A percentile compares a stretch with the other conserved stretches of the same genome.
phyloP scores from a whole-genome alignment of 441 rosid genomes.

The Adansonia madagascariensis region DNA sequence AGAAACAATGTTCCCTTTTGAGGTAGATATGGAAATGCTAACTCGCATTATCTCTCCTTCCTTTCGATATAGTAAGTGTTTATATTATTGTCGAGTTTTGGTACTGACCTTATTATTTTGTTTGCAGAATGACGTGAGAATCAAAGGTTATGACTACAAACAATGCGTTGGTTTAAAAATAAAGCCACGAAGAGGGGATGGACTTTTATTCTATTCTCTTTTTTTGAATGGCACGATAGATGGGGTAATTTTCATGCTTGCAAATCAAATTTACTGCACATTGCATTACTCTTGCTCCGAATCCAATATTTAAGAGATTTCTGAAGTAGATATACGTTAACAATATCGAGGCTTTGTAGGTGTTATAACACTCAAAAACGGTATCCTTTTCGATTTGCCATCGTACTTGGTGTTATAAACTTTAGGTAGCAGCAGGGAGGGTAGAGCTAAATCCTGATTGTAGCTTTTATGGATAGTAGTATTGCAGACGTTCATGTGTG shows the following conservation, averaged over 20 bases:
- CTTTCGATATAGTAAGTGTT: background rate
- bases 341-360: background rate
- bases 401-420: background rate
- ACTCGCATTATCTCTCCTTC: constrained; percentile 7
- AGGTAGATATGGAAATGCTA: constrained; percentile 47
- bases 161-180: constrained; percentile 74
- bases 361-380: background rate
- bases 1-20: constrained; percentile 88
- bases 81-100: background rate
- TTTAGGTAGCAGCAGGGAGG: background rate
- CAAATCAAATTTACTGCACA: background rate
- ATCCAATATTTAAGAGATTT: background rate
- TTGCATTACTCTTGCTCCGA: constrained; percentile 15
- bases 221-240: constrained; percentile 82
- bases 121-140: constrained; percentile 56
- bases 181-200: constrained; percentile 83
- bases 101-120: constrained; percentile 16
- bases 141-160: constrained; percentile 56
- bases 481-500: background rate
- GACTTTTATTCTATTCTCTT: constrained; percentile 75
- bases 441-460: background rate
- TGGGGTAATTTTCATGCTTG: constrained; percentile 44
- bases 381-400: background rate
- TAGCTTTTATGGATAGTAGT: background rate
- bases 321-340: background rate